phyloP scores from a whole-genome alignment of 129 eudicot genomes.

The Arctium minus region DNA sequence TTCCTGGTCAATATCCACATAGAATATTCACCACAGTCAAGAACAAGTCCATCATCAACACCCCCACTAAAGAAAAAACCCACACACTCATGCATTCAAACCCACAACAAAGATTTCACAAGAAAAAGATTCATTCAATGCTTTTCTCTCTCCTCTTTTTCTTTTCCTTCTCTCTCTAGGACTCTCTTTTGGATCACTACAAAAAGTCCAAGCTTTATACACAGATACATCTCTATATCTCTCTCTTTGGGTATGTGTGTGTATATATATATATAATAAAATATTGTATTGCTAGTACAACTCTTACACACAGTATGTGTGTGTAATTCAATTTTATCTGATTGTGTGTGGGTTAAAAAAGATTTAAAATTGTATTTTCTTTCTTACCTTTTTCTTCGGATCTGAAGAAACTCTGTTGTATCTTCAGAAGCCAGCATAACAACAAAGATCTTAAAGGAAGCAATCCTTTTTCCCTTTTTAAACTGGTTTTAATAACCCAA shows the following conservation, averaged over 20 bases:
- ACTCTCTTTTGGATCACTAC: slow-evolving; percentile 52
- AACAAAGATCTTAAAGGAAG: slow-evolving; percentile 75
- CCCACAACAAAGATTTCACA: slow-evolving; percentile 42
- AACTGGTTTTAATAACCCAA: slow-evolving; percentile 24
- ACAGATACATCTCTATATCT: slow-evolving; percentile 13
- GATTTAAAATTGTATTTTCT: not conserved
- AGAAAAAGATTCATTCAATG: slow-evolving; percentile 33
- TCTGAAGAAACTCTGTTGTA: slow-evolving; percentile 81
- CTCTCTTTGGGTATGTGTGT: not conserved
- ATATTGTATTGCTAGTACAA: slow-evolving; percentile 8
- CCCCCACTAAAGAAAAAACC: slow-evolving; percentile 14
- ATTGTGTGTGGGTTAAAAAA: slow-evolving; percentile 14
- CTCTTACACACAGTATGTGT: slow-evolving; percentile 32
- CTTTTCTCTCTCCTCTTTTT: slow-evolving; percentile 27
- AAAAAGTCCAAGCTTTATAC: slow-evolving; percentile 57
- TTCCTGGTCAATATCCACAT: slow-evolving; percentile 20
- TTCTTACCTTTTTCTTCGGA: slow-evolving; percentile 83
- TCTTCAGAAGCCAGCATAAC: slow-evolving; percentile 65
- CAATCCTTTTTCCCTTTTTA: slow-evolving; percentile 37
- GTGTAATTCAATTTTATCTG: slow-evolving; percentile 20
- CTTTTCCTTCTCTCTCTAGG: slow-evolving; percentile 25
- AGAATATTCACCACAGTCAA: slow-evolving; percentile 33
- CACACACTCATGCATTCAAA: slow-evolving; percentile 37
- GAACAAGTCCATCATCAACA: slow-evolving; percentile 41
- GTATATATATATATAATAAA: not conserved